Conservation (phyloP, 208 protist species). For the Leishmania tarentolae region DNA sequence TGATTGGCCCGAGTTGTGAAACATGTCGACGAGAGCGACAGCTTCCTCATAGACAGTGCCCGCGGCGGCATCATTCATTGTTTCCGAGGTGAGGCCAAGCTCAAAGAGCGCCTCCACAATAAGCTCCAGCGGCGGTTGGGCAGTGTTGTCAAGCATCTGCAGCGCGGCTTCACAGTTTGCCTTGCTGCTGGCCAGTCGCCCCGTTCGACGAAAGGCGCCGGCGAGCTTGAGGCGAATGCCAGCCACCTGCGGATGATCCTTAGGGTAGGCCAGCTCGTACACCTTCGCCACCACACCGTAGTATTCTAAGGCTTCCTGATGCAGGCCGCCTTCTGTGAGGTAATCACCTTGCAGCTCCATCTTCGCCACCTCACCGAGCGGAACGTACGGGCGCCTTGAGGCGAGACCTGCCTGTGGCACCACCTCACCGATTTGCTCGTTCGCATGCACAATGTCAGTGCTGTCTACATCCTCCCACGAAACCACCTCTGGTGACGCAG, state of each 20-base stretch:
- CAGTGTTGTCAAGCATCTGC: slow-evolving; percentile 62
- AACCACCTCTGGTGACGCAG: slow-evolving; percentile 23
- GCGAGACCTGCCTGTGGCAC: background rate
- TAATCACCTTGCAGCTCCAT: slow-evolving; percentile 90
- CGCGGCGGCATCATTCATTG: slow-evolving; percentile 42
- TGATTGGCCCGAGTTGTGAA: slow-evolving; percentile 82
- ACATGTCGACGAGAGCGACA: slow-evolving; percentile 63
- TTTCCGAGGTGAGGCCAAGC: slow-evolving; percentile 73
- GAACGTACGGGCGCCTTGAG: slow-evolving; percentile 66
- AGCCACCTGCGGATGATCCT: slow-evolving; percentile 62
- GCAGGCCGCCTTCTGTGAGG: slow-evolving; percentile 74
- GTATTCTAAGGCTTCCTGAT: slow-evolving; percentile 88
- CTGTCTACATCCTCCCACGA: slow-evolving; percentile 62
- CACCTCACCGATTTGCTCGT: slow-evolving; percentile 24
- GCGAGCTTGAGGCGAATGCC: slow-evolving; percentile 81
- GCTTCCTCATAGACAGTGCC: slow-evolving; percentile 79
- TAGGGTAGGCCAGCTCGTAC: slow-evolving; percentile 82
- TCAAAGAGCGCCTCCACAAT: slow-evolving; percentile 85
- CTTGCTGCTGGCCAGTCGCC: slow-evolving; percentile 63
- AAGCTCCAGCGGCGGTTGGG: slow-evolving; percentile 68
- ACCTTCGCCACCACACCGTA: slow-evolving; percentile 89
- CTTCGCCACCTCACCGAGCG: slow-evolving; percentile 83
- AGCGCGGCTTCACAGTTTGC: slow-evolving; percentile 62
- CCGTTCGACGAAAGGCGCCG: slow-evolving; percentile 81
- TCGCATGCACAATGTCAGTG: slow-evolving; percentile 66